These are phyloP conservation scores for Neurospora pannonica DNA, from an alignment of 495 filamentous ascomycete species.

Conservation along the genomic window DNA sequence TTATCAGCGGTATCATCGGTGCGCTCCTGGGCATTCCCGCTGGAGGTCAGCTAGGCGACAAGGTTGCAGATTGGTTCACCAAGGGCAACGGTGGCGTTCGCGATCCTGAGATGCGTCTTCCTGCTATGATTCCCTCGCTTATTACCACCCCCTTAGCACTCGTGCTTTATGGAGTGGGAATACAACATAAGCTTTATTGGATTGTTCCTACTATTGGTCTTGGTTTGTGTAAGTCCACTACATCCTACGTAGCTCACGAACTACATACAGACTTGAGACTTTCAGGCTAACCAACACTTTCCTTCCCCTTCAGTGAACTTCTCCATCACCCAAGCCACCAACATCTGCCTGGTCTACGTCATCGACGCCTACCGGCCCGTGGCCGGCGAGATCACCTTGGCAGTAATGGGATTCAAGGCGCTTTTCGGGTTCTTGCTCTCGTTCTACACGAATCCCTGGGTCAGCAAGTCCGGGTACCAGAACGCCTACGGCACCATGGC, in stretches of 20 bases:
- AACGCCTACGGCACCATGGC: constrained; percentile 47
- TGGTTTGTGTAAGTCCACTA: constrained; percentile 25
- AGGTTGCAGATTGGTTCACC: constrained; percentile 41
- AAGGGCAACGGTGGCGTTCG: constrained; percentile 41
- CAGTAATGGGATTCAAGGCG: constrained; percentile 45
- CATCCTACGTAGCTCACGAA: neutral
- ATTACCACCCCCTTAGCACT: constrained; percentile 37
- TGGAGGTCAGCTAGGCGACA: constrained; percentile 42
- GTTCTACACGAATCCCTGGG: constrained; percentile 52
- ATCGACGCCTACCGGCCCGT: constrained; percentile 48
- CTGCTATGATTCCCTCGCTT: constrained; percentile 34
- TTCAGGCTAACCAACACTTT: neutral
- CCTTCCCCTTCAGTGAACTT: constrained; percentile 32
- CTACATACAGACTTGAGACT: neutral
- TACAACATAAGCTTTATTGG: constrained; percentile 42
- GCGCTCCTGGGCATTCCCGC: constrained; percentile 37
- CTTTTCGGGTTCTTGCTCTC: constrained; percentile 49
- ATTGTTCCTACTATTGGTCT: constrained; percentile 45
- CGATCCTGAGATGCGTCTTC: constrained; percentile 47
- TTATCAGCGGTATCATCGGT: constrained; percentile 40
- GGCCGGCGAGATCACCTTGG: constrained; percentile 42
- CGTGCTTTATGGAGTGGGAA: constrained; percentile 44
- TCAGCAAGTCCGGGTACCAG: constrained; percentile 39
- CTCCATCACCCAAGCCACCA: constrained; percentile 40
- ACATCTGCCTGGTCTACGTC: constrained; percentile 43